These are phyloP conservation scores for Ogataea nonfermentans DNA, from an alignment of 805 yeast species.

Conservation along the genomic window DNA sequence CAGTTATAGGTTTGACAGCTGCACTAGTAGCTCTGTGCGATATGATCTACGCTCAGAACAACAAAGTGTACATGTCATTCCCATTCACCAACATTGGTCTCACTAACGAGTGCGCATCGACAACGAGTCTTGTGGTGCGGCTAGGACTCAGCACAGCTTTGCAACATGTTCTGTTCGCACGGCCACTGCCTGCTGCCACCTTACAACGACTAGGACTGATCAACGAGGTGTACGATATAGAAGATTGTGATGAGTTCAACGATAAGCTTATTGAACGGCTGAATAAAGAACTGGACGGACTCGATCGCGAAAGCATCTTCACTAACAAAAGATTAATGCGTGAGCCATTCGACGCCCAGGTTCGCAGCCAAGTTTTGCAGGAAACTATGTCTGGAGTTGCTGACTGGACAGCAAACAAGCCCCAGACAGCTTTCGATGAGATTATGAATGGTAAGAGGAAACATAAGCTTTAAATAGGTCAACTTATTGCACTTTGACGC, in stretches of 20 bases:
- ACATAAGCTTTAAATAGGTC: conserved; percentile 57
- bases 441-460: conserved; percentile 52
- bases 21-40: conserved; percentile 77
- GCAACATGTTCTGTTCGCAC: conserved; percentile 69
- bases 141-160: conserved; percentile 71
- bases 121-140: conserved; percentile 64
- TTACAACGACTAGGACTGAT: conserved; percentile 58
- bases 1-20: conserved; percentile 76
- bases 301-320: conserved; percentile 45
- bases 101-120: conserved; percentile 78
- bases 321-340: conserved; percentile 46
- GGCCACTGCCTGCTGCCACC: conserved; percentile 60
- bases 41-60: conserved; percentile 65
- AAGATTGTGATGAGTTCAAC: conserved; percentile 43
- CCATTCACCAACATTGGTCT: conserved; percentile 85
- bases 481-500: conserved; percentile 17
- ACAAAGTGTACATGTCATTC: conserved; percentile 54
- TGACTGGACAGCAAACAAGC: conserved; percentile 70
- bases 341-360: conserved; percentile 29
- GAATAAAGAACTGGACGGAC: conserved; percentile 35
- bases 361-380: conserved; percentile 52
- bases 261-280: conserved; percentile 37
- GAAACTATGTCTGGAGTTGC: conserved; percentile 70
- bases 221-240: conserved; percentile 50
- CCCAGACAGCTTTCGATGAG: conserved; percentile 63